Percentiles rank a stretch among this genome's conserved stretches.
These are phyloP conservation scores for Draba incana DNA, from an alignment of 345 rosid genomes.

Conservation along the genomic window DNA sequence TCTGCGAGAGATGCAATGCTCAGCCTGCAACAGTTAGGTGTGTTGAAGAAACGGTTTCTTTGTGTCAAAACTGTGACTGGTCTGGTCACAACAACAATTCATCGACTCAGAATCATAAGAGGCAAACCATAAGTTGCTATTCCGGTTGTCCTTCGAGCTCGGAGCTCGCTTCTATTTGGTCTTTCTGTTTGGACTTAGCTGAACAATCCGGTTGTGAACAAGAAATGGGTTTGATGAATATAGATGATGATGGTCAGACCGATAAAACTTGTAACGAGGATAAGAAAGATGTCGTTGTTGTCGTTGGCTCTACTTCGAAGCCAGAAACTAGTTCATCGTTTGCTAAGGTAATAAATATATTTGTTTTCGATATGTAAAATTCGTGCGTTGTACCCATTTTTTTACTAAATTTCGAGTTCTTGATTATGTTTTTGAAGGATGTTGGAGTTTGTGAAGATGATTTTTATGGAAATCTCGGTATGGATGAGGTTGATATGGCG, in stretches of 20 bases:
- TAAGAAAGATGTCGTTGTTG: conserved; percentile 43
- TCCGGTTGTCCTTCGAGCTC: conserved; percentile 92
- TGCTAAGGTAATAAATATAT: conserved; percentile 54
- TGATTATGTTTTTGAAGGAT: conserved; percentile 32
- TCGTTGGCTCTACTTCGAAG: conserved; percentile 25
- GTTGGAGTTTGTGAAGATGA: conserved; percentile 52
- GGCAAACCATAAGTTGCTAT: conserved; percentile 78
- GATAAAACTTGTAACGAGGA: conserved; percentile 46
- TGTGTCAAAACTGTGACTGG: conserved; percentile 99
- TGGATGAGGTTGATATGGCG: conserved; percentile 89
- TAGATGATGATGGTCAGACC: conserved; percentile 52
- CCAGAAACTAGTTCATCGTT: conserved; percentile 48
- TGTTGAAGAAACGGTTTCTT: conserved; percentile 71
- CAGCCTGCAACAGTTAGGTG: conserved; percentile 88
- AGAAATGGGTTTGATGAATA: conserved; percentile 87
- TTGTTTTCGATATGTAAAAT: neutral
- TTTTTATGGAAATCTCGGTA: conserved; percentile 67
- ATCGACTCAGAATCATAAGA: conserved; percentile 59
- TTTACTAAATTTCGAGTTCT: conserved; percentile 10
- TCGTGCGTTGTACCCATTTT: neutral
- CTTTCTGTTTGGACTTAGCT: conserved; percentile 57
- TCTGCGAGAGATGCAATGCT: conserved; percentile 88
- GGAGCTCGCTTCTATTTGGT: conserved; percentile 90
- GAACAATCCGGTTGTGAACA: conserved; percentile 72
- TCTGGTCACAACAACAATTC: conserved; percentile 57